These are phyloP conservation scores for Leccinum proliferum DNA, from an alignment of 1,284 basidiomycete genomes.

Conservation along the genomic window DNA sequence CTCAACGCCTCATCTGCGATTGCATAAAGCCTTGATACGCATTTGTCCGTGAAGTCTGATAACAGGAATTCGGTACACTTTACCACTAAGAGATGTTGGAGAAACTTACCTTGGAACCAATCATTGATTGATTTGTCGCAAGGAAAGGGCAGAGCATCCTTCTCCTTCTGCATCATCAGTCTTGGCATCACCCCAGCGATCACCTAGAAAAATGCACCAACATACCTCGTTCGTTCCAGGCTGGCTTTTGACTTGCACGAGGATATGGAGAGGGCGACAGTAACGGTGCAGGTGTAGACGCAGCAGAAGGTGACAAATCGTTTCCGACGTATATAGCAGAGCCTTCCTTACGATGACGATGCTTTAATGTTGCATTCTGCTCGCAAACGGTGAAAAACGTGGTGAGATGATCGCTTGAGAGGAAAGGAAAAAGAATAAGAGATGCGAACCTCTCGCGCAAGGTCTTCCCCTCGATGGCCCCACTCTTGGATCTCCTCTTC, in stretches of 20 bases:
- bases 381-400: slow-evolving; percentile 1
- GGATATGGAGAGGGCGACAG: not conserved
- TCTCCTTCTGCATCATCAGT: too few relatives aligned
- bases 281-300: not conserved
- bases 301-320: not conserved
- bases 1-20: not conserved
- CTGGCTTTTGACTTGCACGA: slow-evolving; percentile 39
- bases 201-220: too few relatives aligned
- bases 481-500: slow-evolving; percentile 14
- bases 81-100: too few relatives aligned
- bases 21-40: not conserved
- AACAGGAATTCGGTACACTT: not conserved
- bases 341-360: slow-evolving; percentile 39
- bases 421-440: not conserved
- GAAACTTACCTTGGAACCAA: too few relatives aligned
- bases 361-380: slow-evolving; percentile 39
- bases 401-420: not conserved
- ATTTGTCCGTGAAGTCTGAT: not conserved
- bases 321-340: slow-evolving; percentile 15
- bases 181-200: too few relatives aligned
- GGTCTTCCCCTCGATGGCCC: slow-evolving; percentile 6
- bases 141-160: too few relatives aligned
- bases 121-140: too few relatives aligned
- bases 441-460: slow-evolving; percentile 16
- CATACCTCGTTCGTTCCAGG: slow-evolving; percentile 8